Evolutionary conservation across 805 yeast genomes (phyloP), one percentile per base, ranked within the genome.

Genomic region (Yamadazyma tumulicola): DNA sequence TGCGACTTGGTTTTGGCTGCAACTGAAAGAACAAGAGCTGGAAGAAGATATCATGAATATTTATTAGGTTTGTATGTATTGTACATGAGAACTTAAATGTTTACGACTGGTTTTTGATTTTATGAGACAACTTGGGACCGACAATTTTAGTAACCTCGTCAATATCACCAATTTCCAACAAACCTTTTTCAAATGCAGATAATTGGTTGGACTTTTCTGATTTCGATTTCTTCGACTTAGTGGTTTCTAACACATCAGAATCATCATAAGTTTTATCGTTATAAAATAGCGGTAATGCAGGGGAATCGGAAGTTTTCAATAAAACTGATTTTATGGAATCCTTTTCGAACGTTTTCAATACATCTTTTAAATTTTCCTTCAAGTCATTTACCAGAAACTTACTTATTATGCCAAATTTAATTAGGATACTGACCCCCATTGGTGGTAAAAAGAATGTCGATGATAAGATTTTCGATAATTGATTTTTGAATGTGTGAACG

Each of bases 211-310:
- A 67, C 14, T 52, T 51, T 16, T 10, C 48, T 52, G 14, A 44
- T 12, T 42, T 33, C 3, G 4, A 18, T 16, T 19, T 9, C 26
- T 46, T 43, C 3, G 52, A 44, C 18, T 50, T 51, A 5, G 32
- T 43, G 16, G 51, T 47, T 13, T 56, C 67, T 9, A 57, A 61
- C 6, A 61, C 56, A 49, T 80, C 85, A 26, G 61, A 64, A 16
- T 74, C 79, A 23, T 54, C 49, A 52, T 59, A 72, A 33, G 81
- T 54, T 44, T 68, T 70, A 19, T 82, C 81, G 29, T 82, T 68
- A 52, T 80, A 76, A 61, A 69, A 93, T 40, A 93, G 67, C 29
- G 99, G 97, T 49, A 93, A 67, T 6, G 89, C 75, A 14, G 96
- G 96, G 14, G 96, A 85, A 26, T 61, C 58, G 38, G 69, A 64